These are phyloP conservation scores for Pythium dissotocum DNA, from an alignment of 352 stramenopile genomes.

Conservation along the genomic window DNA sequence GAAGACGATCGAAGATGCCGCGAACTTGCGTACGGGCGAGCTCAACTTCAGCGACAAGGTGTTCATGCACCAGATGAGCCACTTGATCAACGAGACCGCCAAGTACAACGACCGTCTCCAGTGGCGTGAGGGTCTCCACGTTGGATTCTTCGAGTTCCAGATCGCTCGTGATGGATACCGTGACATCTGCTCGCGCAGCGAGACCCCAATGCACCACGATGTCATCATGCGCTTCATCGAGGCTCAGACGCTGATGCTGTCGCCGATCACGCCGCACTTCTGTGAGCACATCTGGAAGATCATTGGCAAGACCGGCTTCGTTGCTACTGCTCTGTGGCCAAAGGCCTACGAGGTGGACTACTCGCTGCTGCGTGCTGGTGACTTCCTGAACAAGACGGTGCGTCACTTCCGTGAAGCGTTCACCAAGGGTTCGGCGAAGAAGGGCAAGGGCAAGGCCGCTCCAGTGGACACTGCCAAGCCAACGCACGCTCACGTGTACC, in stretches of 20 bases:
- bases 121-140: slow-evolving; percentile 97
- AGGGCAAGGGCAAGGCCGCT: slow-evolving; percentile 89
- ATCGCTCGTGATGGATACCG: slow-evolving; percentile 97
- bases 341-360: slow-evolving; percentile 88
- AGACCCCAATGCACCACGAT: slow-evolving; percentile 90
- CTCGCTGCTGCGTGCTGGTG: slow-evolving; percentile 89
- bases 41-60: slow-evolving; percentile 93
- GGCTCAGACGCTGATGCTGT: slow-evolving; percentile 92
- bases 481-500: slow-evolving; percentile 85
- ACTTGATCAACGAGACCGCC: slow-evolving; percentile 90
- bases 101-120: slow-evolving; percentile 90
- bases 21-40: slow-evolving; percentile 77
- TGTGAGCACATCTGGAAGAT: slow-evolving; percentile 93
- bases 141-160: slow-evolving; percentile 99
- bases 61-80: slow-evolving; percentile 97
- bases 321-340: slow-evolving; percentile 90
- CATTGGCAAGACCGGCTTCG: slow-evolving; percentile 91
- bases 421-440: slow-evolving; percentile 76
- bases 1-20: slow-evolving; percentile 85
- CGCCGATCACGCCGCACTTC: slow-evolving; percentile 96
- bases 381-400: slow-evolving; percentile 92
- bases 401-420: slow-evolving; percentile 90
- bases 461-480: slow-evolving; percentile 85
- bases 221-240: slow-evolving; percentile 95
- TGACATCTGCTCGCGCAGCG: slow-evolving; percentile 90